These are phyloP conservation scores for Plenodomus tracheiphilus DNA, from an alignment of 2,329 filamentous ascomycete genomes.

Conservation along the genomic window DNA sequence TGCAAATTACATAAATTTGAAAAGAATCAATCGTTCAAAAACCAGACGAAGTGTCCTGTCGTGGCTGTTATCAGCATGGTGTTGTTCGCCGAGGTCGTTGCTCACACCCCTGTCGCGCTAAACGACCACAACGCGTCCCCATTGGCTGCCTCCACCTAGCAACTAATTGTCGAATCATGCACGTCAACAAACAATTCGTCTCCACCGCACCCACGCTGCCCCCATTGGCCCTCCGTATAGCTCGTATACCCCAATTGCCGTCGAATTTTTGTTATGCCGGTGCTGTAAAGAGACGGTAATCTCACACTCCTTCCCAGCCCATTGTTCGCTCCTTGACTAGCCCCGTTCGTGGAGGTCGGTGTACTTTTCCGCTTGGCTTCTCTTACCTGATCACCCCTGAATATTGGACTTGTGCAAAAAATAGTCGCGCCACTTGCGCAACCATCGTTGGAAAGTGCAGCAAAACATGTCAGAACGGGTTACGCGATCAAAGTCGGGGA, in stretches of 20 bases:
- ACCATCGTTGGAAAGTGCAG: background rate
- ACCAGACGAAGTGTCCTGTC: background rate
- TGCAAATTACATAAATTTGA: no score
- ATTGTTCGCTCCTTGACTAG: background rate
- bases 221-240: background rate
- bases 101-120: background rate
- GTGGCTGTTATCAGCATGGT: no score
- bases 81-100: background rate
- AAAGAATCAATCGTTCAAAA: no score
- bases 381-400: no score
- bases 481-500: slow-evolving; percentile 54
- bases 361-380: no score
- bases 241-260: background rate
- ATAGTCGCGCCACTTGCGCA: background rate
- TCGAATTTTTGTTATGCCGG: background rate
- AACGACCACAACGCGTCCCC: background rate
- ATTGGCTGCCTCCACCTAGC: background rate
- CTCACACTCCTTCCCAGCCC: background rate
- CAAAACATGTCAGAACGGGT: slow-evolving; percentile 44
- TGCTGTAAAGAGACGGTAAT: no score
- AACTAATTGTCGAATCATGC: background rate
- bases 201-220: background rate
- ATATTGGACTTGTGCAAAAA: no score
- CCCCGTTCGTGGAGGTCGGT: no score
- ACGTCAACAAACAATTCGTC: background rate